Percentiles rank a stretch among this genome's conserved stretches.
Conservation (phyloP, 2,329 filamentous ascomycete species). For the Fusarium brachygibbosum region DNA sequence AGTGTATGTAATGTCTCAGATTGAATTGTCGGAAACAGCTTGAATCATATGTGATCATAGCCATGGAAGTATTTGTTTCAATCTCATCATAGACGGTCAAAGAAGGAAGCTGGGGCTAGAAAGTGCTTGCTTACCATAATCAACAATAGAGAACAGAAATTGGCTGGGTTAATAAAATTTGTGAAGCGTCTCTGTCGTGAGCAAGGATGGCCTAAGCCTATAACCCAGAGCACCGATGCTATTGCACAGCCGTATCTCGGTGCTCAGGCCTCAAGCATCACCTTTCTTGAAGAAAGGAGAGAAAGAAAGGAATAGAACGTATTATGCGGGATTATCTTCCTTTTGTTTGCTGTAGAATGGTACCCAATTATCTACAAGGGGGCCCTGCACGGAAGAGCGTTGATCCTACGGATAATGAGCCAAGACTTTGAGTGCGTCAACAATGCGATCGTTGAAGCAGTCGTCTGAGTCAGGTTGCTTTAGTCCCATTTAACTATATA, state of each 20-base stretch:
- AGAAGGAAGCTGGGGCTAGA: too few relatives aligned
- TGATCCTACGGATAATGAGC: conserved; percentile 12
- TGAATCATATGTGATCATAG: conserved; percentile 23
- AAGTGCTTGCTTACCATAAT: neutral
- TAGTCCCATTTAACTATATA: too few relatives aligned
- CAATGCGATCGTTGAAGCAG: neutral
- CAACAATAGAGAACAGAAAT: neutral
- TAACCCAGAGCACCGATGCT: neutral
- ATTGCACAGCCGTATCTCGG: too few relatives aligned
- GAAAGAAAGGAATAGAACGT: neutral
- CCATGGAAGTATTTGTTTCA: conserved; percentile 32
- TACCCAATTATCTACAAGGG: conserved; percentile 9
- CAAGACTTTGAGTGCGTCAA: neutral
- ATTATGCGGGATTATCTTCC: conserved; percentile 1
- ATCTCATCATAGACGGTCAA: conserved; percentile 6
- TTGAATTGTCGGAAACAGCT: conserved; percentile 22
- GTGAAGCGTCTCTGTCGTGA: neutral
- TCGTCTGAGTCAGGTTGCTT: too few relatives aligned
- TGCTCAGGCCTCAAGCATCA: neutral
- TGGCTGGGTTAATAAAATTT: neutral
- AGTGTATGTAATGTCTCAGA: neutral
- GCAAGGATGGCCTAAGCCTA: neutral
- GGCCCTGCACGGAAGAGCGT: conserved; percentile 7
- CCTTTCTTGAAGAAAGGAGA: neutral
- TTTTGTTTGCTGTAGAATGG: neutral